Evolutionary conservation across 495 filamentous ascomycete genomes (phyloP).

Genomic region (Lasiosphaeriaceae sp.): DNA sequence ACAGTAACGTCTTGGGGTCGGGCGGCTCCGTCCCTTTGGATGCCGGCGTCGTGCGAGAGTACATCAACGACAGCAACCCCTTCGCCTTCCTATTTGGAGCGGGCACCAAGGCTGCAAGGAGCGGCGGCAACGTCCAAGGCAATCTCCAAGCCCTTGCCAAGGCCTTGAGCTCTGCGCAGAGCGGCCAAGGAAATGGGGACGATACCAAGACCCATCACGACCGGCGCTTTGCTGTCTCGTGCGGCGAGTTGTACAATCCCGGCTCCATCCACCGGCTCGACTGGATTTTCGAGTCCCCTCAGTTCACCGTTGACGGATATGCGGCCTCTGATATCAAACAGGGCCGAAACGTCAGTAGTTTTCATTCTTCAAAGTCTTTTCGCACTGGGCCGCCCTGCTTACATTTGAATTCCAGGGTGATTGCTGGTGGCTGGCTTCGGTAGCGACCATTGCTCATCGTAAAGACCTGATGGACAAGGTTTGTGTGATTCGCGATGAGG

Average conservation of each 20-base stretch:
- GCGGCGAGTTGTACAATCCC: slow-evolving; percentile 14
- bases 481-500: slow-evolving; percentile 66
- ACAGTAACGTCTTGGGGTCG: slow-evolving; percentile 6
- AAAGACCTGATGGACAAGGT: slow-evolving; percentile 62
- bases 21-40: slow-evolving; percentile 27
- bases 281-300: slow-evolving; percentile 71
- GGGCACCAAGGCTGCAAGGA: not conserved
- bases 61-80: slow-evolving; percentile 9
- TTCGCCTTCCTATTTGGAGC: slow-evolving; percentile 1
- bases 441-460: slow-evolving; percentile 68
- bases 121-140: slow-evolving; percentile 31
- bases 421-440: slow-evolving; percentile 74
- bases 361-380: too few species aligned
- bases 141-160: not conserved
- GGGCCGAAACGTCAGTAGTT: too few species aligned
- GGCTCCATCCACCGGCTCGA: slow-evolving; percentile 27
- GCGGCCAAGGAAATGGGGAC: slow-evolving; percentile 9
- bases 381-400: too few species aligned
- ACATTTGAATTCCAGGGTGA: too few species aligned
- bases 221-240: slow-evolving; percentile 1
- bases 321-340: slow-evolving; percentile 51
- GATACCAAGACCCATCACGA: not conserved
- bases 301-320: slow-evolving; percentile 69
- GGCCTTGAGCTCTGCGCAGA: not conserved
- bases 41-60: slow-evolving; percentile 42